Evolutionary conservation across 2,329 filamentous ascomycete species (phyloP), one percentile per base, ranked within the genome.

Genomic region (Scedosporium dehoogii): DNA sequence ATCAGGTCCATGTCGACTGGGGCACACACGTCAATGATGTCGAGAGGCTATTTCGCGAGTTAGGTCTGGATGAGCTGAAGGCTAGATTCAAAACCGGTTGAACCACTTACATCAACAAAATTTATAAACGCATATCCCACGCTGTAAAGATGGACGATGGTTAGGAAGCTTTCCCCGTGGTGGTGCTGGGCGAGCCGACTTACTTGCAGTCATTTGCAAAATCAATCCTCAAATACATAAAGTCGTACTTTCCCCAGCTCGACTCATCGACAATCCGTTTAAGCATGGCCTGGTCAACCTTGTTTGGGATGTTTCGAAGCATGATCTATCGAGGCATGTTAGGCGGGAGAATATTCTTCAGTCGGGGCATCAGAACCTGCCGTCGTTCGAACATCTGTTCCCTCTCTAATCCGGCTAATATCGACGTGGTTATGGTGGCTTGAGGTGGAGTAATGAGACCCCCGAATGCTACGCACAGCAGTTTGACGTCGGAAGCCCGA

Each of bases 71-170:
- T 51, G 33, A 6, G 29, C 27, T 2, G 23, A 9, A n/a, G 41
- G 27, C 27, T 21, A 25, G 9, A 56, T 41, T 21, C 10, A 42
- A 25, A 29, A n/a, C 10, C 6, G 23, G 7, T 16, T 7, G 27
- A 4, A 44, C 21, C 29, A 70, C 87, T 83, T 74, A 90, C 87
- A 72, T 92, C 86, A 53, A 87, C 84, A 68, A 97, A 97, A 74
- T 99, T 97, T 76, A 99, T 91, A 75, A 97, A 99, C 0, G 92
- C 93, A 74, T 97, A 97, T 56, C 94, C 94, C 63, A 97, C 93
- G 72, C 92, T 96, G 65, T 66, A 70, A 53, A 3, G 5, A 4
- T 21, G 3, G 2, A n/a, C 9, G 6, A 16, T 67, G 42, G 25
- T 61, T 48, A 58, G 14, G 33, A 51, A 27, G 23, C 18, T 42